A percentile compares a stretch with the other conserved stretches of the same genome.
Evolutionary conservation across 495 filamentous ascomycete species (phyloP).

Genomic region (Chaetomium cochliodes): DNA sequence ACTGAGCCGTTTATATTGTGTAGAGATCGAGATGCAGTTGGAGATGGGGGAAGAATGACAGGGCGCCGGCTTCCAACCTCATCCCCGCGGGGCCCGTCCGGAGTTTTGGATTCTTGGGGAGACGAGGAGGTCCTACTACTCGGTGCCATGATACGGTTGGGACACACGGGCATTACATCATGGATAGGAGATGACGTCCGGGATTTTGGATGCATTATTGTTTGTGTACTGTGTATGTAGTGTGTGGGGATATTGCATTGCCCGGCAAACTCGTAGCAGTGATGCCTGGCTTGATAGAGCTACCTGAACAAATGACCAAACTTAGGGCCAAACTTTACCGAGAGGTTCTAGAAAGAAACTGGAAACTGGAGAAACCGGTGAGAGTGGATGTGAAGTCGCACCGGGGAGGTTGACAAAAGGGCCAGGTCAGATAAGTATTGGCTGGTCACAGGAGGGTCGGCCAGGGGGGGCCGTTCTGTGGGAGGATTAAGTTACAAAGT

Average conservation of each 20-base stretch:
- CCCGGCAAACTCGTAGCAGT: not conserved
- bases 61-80: not conserved
- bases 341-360: not conserved
- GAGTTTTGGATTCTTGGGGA: not conserved
- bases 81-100: not conserved
- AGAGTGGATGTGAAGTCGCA: not conserved
- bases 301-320: not conserved
- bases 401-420: not conserved
- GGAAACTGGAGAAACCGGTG: not conserved
- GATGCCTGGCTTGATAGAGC: not conserved
- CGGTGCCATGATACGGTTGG: not conserved
- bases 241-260: too few relatives aligned
- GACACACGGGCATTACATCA: not conserved
- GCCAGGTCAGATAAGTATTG: not conserved
- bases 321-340: too few relatives aligned
- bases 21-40: slow-evolving; percentile 50
- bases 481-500: too few relatives aligned
- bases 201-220: not conserved
- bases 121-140: not conserved
- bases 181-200: not conserved
- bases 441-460: not conserved
- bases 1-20: slow-evolving; percentile 7
- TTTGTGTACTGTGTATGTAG: not conserved
- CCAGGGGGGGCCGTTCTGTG: not conserved
- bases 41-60: slow-evolving; percentile 45